A percentile compares a stretch with the other conserved stretches of the same genome.
phyloP scores from a whole-genome alignment of 306 rosid species.

The Elaeagnus macrophylla region DNA sequence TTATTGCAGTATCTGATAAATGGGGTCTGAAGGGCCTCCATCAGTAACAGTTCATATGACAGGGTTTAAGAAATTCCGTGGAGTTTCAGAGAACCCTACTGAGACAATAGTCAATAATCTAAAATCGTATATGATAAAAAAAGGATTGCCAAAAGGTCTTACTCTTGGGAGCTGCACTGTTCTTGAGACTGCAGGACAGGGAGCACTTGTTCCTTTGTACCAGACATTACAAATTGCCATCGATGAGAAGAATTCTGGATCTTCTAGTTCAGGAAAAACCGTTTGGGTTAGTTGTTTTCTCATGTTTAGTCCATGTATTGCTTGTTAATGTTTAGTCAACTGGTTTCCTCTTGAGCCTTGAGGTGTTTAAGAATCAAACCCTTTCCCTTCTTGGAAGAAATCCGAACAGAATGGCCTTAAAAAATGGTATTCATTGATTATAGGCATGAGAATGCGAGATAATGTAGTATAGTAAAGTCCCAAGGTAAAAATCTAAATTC shows the following conservation, averaged over 20 bases:
- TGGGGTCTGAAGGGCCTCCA: conserved; percentile 96
- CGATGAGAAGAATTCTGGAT: conserved; percentile 36
- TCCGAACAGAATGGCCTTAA: too few species aligned
- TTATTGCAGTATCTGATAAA: conserved; percentile 29
- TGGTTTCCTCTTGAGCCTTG: not conserved
- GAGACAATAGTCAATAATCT: conserved; percentile 63
- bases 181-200: conserved; percentile 94
- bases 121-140: conserved; percentile 52
- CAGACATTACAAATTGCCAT: conserved; percentile 61
- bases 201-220: conserved; percentile 46
- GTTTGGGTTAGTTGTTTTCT: conserved; percentile 59
- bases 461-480: too few species aligned
- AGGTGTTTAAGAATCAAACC: not conserved
- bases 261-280: conserved; percentile 47
- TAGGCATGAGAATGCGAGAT: too few species aligned
- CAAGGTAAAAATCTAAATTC: too few species aligned
- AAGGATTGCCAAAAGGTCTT: conserved; percentile 73
- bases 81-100: conserved; percentile 93
- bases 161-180: conserved; percentile 67
- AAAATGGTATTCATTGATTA: too few species aligned
- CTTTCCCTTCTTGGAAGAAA: too few species aligned
- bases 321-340: conserved; percentile 1
- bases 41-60: conserved; percentile 69
- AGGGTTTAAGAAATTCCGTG: conserved; percentile 94
- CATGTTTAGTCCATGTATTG: conserved; percentile 1